A percentile compares a stretch with the other conserved stretches of the same genome.
Evolutionary conservation across 306 rosid species (phyloP).

Genomic region (Hippophae rhamnoides): DNA sequence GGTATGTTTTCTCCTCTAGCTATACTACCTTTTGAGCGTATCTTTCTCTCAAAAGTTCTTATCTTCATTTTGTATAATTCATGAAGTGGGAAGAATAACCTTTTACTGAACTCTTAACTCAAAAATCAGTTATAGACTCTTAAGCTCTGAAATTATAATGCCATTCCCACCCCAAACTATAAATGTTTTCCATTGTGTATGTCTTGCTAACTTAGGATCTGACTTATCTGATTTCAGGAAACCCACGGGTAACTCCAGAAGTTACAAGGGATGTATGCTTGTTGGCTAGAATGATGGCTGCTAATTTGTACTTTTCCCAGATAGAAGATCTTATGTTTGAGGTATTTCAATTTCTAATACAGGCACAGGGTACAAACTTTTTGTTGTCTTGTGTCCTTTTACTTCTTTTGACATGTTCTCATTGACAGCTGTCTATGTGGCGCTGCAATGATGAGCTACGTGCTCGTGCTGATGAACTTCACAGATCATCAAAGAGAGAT

Average conservation of each 20-base stretch:
- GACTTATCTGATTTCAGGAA: constrained; percentile 47
- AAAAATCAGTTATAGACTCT: not conserved
- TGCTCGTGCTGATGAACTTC: constrained; percentile 73
- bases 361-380: not conserved
- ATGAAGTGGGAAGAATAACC: no score
- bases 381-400: not conserved
- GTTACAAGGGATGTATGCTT: constrained; percentile 99
- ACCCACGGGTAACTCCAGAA: constrained; percentile 98
- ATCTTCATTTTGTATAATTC: no score
- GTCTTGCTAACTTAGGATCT: constrained; percentile 15
- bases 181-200: not conserved
- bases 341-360: constrained; percentile 29
- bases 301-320: constrained; percentile 93
- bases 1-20: constrained; percentile 38
- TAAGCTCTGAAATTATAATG: no score
- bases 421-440: constrained; percentile 92
- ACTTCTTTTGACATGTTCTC: not conserved
- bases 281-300: constrained; percentile 99
- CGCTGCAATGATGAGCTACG: constrained; percentile 86
- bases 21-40: not conserved
- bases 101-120: no score
- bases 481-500: constrained; percentile 68
- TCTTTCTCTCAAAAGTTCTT: no score
- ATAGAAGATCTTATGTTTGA: constrained; percentile 99
- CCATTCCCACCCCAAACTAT: not conserved